Base-by-base conservation (phyloP, 768 basidiomycete species). In the Tulasnella sp. region DNA sequence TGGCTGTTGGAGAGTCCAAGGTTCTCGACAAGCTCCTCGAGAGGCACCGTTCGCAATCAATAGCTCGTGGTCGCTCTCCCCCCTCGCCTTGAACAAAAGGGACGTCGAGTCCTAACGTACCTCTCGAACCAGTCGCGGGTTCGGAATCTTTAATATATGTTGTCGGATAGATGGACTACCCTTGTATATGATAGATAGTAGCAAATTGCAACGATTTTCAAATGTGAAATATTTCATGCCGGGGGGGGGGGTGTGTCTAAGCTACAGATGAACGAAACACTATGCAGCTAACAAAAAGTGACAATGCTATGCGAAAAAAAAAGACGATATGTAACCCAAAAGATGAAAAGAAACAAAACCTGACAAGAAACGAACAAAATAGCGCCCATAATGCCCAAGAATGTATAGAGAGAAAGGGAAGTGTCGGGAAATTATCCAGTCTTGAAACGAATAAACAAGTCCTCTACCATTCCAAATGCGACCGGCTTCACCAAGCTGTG, bases 1-100 rank as follows among this genome's bases (percentile, higher is more conserved):
- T 99, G 82, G 91, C 90, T 69, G 92, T 98, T 61, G 96, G 98
- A n/a, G 94, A 98, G 85, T 93, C 92, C 85, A 92, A 93, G 82
- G 92, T 94, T 6, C 88, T 99, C 40, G 96, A 98, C 84, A 89
- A 91, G 79, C 87, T 99, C 42, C 88, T 99, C 81, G 89, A 88
- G 86, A 89, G 89, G 86, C 95, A 96, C 85, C 89, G 90, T 77
- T 87, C 87, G 26, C 26, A 20, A 35, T 77, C 57, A 18, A n/a
- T 73, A 9, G 32, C 76, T 7, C 32, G 70, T 35, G 70, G 70
- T 18, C 32, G 70, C 35, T 51, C 51, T 51, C 51, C 51, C 3
- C 51, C 51, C 23, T 51, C 51, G 1, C 51, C 51, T 51, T 51
- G 51, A 51, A 51, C 51, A 51, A 51, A 51, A 51, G 5, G 51